These are phyloP conservation scores for Penicillium argentinense DNA, from an alignment of 495 filamentous ascomycete species.

Conservation along the genomic window DNA sequence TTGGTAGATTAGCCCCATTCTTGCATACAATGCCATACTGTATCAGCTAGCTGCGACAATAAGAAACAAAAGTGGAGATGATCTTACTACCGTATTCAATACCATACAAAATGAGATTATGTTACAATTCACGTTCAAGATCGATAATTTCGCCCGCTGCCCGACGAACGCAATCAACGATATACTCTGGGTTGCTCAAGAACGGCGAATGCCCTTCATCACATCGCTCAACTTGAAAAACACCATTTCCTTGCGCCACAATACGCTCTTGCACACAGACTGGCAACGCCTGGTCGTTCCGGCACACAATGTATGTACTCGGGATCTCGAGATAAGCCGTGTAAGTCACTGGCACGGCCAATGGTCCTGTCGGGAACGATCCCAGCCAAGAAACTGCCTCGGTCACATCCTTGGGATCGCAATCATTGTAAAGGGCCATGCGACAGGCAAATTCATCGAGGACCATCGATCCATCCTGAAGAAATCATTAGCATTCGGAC, in stretches of 20 bases:
- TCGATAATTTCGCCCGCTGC: conserved; percentile 21
- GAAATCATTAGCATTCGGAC: background rate
- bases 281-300: conserved; percentile 33
- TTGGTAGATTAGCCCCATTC: too few relatives aligned
- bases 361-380: conserved; percentile 23
- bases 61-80: too few relatives aligned
- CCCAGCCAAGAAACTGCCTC: conserved; percentile 23
- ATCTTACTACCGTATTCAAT: too few relatives aligned
- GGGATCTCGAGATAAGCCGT: conserved; percentile 29
- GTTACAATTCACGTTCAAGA: too few relatives aligned
- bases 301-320: conserved; percentile 35
- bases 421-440: conserved; percentile 25
- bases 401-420: conserved; percentile 19
- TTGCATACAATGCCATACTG: too few relatives aligned
- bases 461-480: conserved; percentile 28
- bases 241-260: conserved; percentile 25
- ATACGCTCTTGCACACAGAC: conserved; percentile 21
- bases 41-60: too few relatives aligned
- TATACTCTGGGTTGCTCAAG: conserved; percentile 26
- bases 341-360: conserved; percentile 29
- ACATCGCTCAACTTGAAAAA: conserved; percentile 26
- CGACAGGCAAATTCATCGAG: conserved; percentile 14
- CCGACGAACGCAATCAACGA: conserved; percentile 26
- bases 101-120: too few relatives aligned
- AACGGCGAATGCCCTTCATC: conserved; percentile 33